These are phyloP conservation scores for Candida quercuum DNA, from an alignment of 805 yeast species.

Conservation along the genomic window DNA sequence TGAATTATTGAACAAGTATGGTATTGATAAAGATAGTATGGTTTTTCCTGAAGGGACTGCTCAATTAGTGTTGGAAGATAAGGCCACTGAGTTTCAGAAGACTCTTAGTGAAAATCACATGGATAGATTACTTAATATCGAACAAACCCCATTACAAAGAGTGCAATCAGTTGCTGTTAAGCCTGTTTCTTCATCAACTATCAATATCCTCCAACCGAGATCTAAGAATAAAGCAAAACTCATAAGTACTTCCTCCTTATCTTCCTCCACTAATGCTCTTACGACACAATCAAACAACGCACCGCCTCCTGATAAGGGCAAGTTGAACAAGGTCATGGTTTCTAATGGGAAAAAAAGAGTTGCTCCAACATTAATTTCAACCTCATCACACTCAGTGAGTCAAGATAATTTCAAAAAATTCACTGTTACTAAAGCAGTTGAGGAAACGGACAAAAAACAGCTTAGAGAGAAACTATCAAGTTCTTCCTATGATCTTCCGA, in stretches of 20 bases:
- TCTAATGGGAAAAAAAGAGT: constrained; percentile 76
- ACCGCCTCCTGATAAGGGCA: constrained; percentile 15
- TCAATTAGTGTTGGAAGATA: constrained; percentile 70
- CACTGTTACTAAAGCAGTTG: constrained; percentile 9
- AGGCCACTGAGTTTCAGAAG: constrained; percentile 36
- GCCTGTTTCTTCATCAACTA: constrained; percentile 4
- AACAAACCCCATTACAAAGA: constrained; percentile 9
- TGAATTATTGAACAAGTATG: constrained; percentile 72
- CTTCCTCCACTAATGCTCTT: not conserved
- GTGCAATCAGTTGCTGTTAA: too few relatives aligned
- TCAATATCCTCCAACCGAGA: constrained; percentile 1
- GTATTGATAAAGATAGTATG: constrained; percentile 80
- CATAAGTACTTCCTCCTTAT: not conserved
- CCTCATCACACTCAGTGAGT: constrained; percentile 25
- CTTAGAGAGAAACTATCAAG: constrained; percentile 30
- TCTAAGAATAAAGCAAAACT: not conserved
- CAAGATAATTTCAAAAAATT: constrained; percentile 14
- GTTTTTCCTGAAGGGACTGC: constrained; percentile 83
- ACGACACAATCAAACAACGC: too few relatives aligned
- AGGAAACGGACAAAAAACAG: constrained; percentile 4
- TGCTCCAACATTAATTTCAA: constrained; percentile 60
- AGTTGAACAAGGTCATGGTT: constrained; percentile 47
- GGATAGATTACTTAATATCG: constrained; percentile 37
- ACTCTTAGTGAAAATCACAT: constrained; percentile 29
- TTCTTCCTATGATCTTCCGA: constrained; percentile 48